phyloP scores from a whole-genome alignment of 352 stramenopile species.

The Blastocystis hominis region DNA sequence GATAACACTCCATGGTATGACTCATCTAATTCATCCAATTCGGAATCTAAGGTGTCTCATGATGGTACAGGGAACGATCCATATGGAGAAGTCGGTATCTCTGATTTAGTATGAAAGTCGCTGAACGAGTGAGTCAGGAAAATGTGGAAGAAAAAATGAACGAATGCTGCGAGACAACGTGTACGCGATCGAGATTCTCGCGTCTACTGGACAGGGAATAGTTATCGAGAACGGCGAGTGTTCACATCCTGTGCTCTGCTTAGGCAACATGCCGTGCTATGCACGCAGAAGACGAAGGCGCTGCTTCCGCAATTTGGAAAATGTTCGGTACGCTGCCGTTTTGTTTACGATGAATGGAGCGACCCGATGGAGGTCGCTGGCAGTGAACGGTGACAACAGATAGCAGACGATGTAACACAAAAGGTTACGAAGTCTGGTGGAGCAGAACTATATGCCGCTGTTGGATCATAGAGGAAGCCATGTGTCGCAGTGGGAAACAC shows the following conservation, averaged over 20 bases:
- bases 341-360: conserved; percentile 88
- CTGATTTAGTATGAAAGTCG: conserved; percentile 80
- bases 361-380: conserved; percentile 86
- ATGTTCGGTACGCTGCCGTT: conserved; percentile 98
- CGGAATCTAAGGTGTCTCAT: conserved; percentile 94
- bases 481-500: conserved; percentile 97
- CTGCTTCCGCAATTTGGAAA: conserved; percentile 89
- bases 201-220: conserved; percentile 71
- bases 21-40: too few relatives aligned
- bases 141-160: conserved; percentile 65
- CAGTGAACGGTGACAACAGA: conserved; percentile 77
- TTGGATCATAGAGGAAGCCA: conserved; percentile 87
- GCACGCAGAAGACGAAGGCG: conserved; percentile 81
- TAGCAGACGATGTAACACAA: conserved; percentile 95
- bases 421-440: conserved; percentile 90
- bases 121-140: conserved; percentile 57
- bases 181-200: conserved; percentile 92
- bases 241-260: conserved; percentile 60
- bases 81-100: conserved; percentile 87
- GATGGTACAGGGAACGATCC: conserved; percentile 91
- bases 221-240: conserved; percentile 28
- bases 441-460: conserved; percentile 91
- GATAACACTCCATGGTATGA: too few relatives aligned
- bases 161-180: conserved; percentile 81
- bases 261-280: conserved; percentile 82